Base-by-base conservation (phyloP, 345 rosid species). In the Aquilaria yunnanensis region DNA sequence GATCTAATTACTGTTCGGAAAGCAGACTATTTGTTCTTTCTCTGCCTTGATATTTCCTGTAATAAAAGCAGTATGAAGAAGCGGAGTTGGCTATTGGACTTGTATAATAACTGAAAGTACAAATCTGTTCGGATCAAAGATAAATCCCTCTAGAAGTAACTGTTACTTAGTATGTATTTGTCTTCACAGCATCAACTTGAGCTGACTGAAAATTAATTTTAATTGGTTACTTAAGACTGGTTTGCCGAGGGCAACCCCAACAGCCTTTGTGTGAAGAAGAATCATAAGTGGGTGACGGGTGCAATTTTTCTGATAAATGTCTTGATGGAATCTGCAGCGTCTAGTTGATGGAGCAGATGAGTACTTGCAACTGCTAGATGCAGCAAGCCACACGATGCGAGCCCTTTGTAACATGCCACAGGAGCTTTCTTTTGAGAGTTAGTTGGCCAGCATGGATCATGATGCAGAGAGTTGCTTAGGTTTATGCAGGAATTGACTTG, bases 321-420 rank as follows among this genome's bases (percentile, higher is more conserved):
- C 37, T 14, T 57, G 71, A 46, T 11, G 14, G 59, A 59, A 50
- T 9, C 69, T 78, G 77, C 96, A 91, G 99, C 64, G 84, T 72
- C 96, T 94, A 34, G 78, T 94, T 61, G 99, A 88, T 56, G 97
- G 96, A 5, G 99, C 96, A 14, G 96, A 91, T 55, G 99, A 91
- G 83, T 89, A 94, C 81, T 66, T 94, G 84, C 97, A 88, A 85
- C 85, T 94, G 64, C 81, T 94, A 69, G 88, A 88, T 65, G 90
- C 83, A 67, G 73, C 87, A 64, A 86, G 97, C 79, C 75, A 65
- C 64, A 75, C 87, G 31, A 83, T 87, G 75, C 75, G 82, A 60
- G 83, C 91, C 30, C 80, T 83, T 59, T 74, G 83, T 69, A 80
- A 85, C 75, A 85, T 90, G 95, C 88, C 97, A 10, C 74, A 86